Base-by-base conservation (phyloP, 306 rosid species). In the Pterocarpus santalinus region DNA sequence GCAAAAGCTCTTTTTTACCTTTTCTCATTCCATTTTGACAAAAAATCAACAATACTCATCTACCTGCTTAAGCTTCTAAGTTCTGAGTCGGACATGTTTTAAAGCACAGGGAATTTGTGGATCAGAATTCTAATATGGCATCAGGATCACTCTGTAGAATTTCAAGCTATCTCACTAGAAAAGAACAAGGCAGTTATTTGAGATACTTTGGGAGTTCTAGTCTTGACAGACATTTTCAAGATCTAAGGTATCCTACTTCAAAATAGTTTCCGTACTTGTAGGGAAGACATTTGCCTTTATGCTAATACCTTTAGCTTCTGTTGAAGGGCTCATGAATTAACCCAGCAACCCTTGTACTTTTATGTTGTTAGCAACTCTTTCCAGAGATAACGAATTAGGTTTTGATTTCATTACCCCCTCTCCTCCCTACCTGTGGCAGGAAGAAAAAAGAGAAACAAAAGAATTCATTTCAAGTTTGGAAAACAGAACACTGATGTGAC, bases 41-140 rank as follows among this genome's bases (percentile, higher is more conserved):
- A 70, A 60, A 70, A 55, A 47, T 28, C 35, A 67, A 15, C 38
- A 17, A 68, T 15, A 65, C 28, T 77, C 74, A 52, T 65, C 44
- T 22, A 32, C 44, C 74, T 70, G 61, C 44, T 49, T 43, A 49
- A 61, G 43, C 44, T 49, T 65, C 49, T 65, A 12, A 69, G 28
- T 36, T 65, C 12, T 35, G 17, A 38, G 71, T 36, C 47, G n/a
- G 12, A 38, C 38, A 38, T 65, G 3, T 65, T 64, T 65, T 43
- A 51, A 38, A 28, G 14, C 73, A 17, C 16, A 5, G 56, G 8
- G 38, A 17, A 22, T 3, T 17, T 17, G 32, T n/a, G 36, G 53
- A 41, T 43, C 8, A 41, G n/a, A 67, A 10, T 43, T 72, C 34
- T 72, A 14, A 8, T 0, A 33, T 35, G 53, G 33, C 36, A 72